Base-by-base conservation (phyloP, 495 filamentous ascomycete genomes). In the Daldinia grandis region DNA sequence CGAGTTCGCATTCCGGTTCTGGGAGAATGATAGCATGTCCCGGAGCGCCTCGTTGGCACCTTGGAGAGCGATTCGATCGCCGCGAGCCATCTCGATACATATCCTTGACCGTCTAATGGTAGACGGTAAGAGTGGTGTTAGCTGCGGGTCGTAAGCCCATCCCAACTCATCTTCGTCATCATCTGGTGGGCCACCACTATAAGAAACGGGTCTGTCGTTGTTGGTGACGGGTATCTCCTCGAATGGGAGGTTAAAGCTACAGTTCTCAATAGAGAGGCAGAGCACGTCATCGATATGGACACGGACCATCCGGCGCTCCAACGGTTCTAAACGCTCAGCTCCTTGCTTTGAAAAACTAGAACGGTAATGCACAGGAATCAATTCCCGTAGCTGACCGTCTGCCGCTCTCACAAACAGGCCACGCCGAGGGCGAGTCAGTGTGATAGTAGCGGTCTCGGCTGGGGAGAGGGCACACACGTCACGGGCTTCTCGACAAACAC, bases 181-280 rank as follows among this genome's bases (percentile, higher is more conserved):
- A 31, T 50, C 44, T 12, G 42, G 2, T 47, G 10, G 9, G 38
- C 28, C 51, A 17, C 10, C 9, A 33, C 27, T 19, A 2, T 21
- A 9, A 19, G 5, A 3, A 5, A 9, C 10, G 9, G 6, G 2
- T n/a, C 17, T 27, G 2, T 30, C 38, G 14, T 44, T 53, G 30
- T 53, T 50, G 2, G 8, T 2, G 1, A 58, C 10, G 9, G 61
- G 38, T 1, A 10, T 9, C 37, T 77, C 75, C 47, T 76, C 75
- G 42, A 61, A 61, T 9, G 68, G 75, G 12, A 77, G 62, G 44
- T 71, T 77, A 57, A 77, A 76, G 62, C 75, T 77, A 51, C 75
- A 77, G 44, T 77, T 77, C 63, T 76, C 73, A 33, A 74, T 40
- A 0, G 73, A 77, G 5, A 77, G 65, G 10, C 64, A 62, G 9